Base-by-base conservation (phyloP, 192 early-diverging fungal genomes). In the Coemansia sp. region DNA sequence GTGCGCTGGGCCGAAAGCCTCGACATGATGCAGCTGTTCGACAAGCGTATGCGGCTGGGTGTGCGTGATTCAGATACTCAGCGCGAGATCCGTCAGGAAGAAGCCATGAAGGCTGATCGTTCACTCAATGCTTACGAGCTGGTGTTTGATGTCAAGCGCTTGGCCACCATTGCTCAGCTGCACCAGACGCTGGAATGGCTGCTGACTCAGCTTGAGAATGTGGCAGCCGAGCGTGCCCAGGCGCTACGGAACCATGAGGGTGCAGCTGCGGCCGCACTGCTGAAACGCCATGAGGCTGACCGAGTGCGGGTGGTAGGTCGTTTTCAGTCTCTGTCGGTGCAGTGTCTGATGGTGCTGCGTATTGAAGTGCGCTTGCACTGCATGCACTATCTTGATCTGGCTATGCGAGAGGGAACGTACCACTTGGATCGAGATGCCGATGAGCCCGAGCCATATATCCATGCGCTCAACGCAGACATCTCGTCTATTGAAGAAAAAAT, bases 391-490 rank as follows among this genome's bases (percentile, higher is more conserved):
- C 68, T 95, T 37, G 93, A 97, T 54, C 79, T 95, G 74, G 92
- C 90, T 6, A 88, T 88, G 38, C 84, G 93, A 19, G 94, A 97
- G 80, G 94, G 94, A 42, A 86, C 82, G 62, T 95, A 94, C 58
- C 57, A 70, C 33, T 66, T 94, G 28, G 87, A 90, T n/a, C 83
- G 83, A 41, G 87, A 90, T 31, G 72, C 87, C 2, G 67, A 66
- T 23, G 94, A 95, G 50, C 93, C 93, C 3, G 94, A 97, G 62
- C 86, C 86, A 33, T 95, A 93, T 72, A 85, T 97, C 30, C 82
- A 87, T 51, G 64, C 81, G 16, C 82, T 95, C 15, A 97, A 94
- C 58, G 63, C 84, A 40, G 90, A 94, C 41, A 62, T 95, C 15
- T 81, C 87, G 16, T 76, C 82, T 11, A 75, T 86, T 30, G 90